Conservation (phyloP, 2,329 filamentous ascomycete genomes). For the Elsinoe fawcettii region DNA sequence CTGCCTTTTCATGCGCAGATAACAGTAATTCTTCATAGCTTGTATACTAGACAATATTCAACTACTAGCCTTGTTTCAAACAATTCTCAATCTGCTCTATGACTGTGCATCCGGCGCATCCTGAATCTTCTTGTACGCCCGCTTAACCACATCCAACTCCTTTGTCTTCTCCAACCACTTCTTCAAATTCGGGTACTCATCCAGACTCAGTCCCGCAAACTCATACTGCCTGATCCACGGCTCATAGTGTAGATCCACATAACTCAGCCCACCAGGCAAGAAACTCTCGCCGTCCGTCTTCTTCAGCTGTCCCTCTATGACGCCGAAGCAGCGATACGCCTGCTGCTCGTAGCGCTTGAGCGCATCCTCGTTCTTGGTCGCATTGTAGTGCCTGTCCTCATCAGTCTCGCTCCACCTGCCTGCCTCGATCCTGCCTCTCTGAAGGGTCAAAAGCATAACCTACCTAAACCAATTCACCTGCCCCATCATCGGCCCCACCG, state of each 20-base stretch:
- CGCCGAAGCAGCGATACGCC: constrained; percentile 35
- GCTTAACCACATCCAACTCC: constrained; percentile 33
- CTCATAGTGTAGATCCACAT: constrained; percentile 38
- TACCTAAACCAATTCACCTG: constrained; percentile 22
- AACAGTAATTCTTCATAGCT: constrained; percentile 29
- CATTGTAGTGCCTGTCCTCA: constrained; percentile 28
- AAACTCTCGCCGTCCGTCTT: constrained; percentile 34
- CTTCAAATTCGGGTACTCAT: constrained; percentile 34
- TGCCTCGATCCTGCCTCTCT: not conserved
- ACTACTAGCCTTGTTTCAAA: not conserved
- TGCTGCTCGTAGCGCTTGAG: constrained; percentile 35
- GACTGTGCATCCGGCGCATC: not conserved
- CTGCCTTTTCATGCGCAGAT: constrained; percentile 44
- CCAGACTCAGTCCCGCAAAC: constrained; percentile 34
- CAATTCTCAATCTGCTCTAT: not conserved
- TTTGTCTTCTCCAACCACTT: constrained; percentile 34
- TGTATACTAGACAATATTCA: not conserved
- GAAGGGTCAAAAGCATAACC: not conserved
- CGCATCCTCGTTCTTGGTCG: constrained; percentile 36
- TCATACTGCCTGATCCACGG: constrained; percentile 35
- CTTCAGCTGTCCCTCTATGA: constrained; percentile 36
- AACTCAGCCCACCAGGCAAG: constrained; percentile 31
- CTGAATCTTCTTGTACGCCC: constrained; percentile 33
- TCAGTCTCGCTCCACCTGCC: not conserved
- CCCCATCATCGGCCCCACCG: constrained; percentile 29